These are phyloP conservation scores for Parietaria judaica DNA, from an alignment of 306 rosid genomes.

Conservation along the genomic window DNA sequence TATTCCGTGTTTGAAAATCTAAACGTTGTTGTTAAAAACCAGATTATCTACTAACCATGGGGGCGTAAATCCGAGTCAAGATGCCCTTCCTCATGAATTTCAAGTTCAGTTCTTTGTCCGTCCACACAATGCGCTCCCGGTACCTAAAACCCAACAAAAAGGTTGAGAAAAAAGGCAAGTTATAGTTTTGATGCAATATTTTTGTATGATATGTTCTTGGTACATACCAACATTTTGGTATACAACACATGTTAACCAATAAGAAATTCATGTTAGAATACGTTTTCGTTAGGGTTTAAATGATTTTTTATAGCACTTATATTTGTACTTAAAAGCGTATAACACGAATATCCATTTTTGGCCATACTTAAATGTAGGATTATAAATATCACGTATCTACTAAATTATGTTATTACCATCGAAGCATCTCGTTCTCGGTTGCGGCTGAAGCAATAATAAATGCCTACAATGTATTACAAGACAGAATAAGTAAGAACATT, in stretches of 20 bases:
- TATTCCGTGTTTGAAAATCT: background rate
- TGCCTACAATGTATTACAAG: constrained; percentile 46
- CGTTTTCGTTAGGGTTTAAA: too few relatives aligned
- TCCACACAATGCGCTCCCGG: constrained; percentile 82
- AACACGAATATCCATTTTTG: too few relatives aligned
- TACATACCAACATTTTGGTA: background rate
- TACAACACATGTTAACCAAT: background rate
- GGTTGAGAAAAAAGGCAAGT: background rate
- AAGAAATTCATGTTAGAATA: background rate
- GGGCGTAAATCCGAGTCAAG: constrained; percentile 78
- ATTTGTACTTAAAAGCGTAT: too few relatives aligned
- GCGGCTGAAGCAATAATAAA: constrained; percentile 98
- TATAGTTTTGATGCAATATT: background rate
- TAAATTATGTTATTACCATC: constrained; percentile 44
- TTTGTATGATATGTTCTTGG: background rate
- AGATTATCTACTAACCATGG: constrained; percentile 45
- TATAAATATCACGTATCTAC: background rate
- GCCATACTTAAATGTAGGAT: too few relatives aligned
- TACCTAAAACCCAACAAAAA: constrained; percentile 50
- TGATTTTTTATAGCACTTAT: background rate
- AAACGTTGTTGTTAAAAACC: background rate
- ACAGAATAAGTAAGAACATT: constrained; percentile 15
- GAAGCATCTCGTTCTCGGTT: constrained; percentile 92
- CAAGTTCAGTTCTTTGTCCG: constrained; percentile 49
- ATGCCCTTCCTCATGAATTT: constrained; percentile 80